Evolutionary conservation across 1,139 yeast genomes (phyloP), one percentile per base, ranked within the genome.

Genomic region (Citeromyces siamensis): DNA sequence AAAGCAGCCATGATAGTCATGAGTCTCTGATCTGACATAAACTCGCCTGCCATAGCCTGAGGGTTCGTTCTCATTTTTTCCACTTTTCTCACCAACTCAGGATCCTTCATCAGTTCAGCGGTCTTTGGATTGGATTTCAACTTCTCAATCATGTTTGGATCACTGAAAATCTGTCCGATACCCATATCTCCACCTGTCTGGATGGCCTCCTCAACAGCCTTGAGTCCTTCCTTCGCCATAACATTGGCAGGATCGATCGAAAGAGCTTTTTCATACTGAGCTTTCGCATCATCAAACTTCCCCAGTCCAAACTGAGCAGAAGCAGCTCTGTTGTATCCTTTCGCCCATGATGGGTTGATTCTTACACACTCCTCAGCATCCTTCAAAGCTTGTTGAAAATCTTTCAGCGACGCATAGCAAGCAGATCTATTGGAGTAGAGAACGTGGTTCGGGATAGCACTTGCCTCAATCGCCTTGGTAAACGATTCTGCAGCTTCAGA

Each of bases 341-440:
- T 90, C 16, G 95, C 86, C 96, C 97, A 90, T 3, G 74, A 45
- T 17, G 84, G 76, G 46, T 83, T 85, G 60, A 85, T 75, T 50
- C 71, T 69, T 37, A 82, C 76, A 60, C 95, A 81, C 52, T 80
- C 73, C 44, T 82, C 62, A 19, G 97, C 97, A 56, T 90, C 97
- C 40, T 67, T 64, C 42, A 85, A 65, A 3, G 97, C 97, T 43
- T 76, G 64, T 26, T 60, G 58, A 51, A 76, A 90, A 47, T 85
- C 61, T 53, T 78, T 78, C 60, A 79, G 60, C 10, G 95, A 83
- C 3, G 96, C 82, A 51, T 79, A 80, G 40, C 85, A 72, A 8
- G 94, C 98, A n/a, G 96, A 86, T 58, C 97, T 76, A 62, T 90
- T 90, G 38, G 96, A 85, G 55, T 66, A 86, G 41, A 90, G 68